Conservation (phyloP, 2,329 filamentous ascomycete species). For the Pseudocercospora musae region DNA sequence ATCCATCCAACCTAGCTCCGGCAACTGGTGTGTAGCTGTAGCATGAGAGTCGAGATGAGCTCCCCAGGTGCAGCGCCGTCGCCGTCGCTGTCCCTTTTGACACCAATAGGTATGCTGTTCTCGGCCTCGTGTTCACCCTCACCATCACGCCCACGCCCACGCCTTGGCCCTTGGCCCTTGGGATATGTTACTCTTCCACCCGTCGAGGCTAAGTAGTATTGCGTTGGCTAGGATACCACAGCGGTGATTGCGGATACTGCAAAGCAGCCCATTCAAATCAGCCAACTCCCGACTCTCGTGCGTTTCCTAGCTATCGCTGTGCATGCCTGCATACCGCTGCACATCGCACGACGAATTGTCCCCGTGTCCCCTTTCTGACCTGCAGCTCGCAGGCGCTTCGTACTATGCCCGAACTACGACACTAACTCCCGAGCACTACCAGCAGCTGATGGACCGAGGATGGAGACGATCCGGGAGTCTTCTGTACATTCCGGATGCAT, state of each 20-base stretch:
- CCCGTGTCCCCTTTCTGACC: neutral
- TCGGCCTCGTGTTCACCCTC: slow-evolving; percentile 26
- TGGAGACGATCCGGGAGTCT: slow-evolving; percentile 67
- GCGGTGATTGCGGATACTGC: slow-evolving; percentile 51
- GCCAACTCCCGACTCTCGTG: slow-evolving; percentile 49
- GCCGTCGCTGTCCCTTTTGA: slow-evolving; percentile 34
- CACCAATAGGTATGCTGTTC: slow-evolving; percentile 32
- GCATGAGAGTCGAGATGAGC: too few relatives aligned
- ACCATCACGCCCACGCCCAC: too few relatives aligned
- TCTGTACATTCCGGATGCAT: slow-evolving; percentile 75
- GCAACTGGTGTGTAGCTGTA: too few relatives aligned
- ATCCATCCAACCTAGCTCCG: slow-evolving; percentile 1
- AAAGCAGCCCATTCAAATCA: slow-evolving; percentile 47
- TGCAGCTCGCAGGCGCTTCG: slow-evolving; percentile 58
- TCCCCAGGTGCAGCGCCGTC: slow-evolving; percentile 17
- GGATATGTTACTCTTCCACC: neutral
- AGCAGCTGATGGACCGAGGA: slow-evolving; percentile 67
- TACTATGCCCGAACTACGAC: slow-evolving; percentile 66
- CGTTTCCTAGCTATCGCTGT: slow-evolving; percentile 32
- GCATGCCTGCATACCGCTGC: neutral
- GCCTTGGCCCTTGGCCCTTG: too few relatives aligned
- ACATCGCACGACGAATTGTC: neutral
- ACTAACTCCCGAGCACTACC: slow-evolving; percentile 65
- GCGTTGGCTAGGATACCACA: slow-evolving; percentile 44
- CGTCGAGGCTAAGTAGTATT: slow-evolving; percentile 26